Conservation (phyloP, 169 alveolate species). For the Eimeria falciformis region DNA sequence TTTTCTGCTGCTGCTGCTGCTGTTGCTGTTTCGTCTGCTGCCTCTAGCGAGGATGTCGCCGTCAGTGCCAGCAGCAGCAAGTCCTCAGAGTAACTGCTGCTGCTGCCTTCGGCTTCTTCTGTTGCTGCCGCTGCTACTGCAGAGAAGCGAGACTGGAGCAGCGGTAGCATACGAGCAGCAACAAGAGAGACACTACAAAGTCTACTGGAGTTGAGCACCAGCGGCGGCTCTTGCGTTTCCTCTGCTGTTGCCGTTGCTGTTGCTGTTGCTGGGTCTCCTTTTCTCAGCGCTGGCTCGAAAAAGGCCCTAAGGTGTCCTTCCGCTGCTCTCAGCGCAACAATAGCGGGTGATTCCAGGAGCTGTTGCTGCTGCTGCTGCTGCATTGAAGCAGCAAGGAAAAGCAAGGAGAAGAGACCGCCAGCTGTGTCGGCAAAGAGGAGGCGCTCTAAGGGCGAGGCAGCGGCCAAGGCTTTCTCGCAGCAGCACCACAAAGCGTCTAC, state of each 20-base stretch:
- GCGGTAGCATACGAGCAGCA: slow-evolving; percentile 49
- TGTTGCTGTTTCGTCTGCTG: slow-evolving; percentile 4
- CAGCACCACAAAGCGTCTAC: slow-evolving; percentile 65
- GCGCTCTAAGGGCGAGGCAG: slow-evolving; percentile 49
- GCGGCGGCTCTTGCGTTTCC: slow-evolving; percentile 5
- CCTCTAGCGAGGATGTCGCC: slow-evolving; percentile 34
- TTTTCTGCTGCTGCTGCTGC: not conserved
- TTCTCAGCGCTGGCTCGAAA: not conserved
- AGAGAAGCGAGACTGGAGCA: slow-evolving; percentile 1
- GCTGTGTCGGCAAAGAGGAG: slow-evolving; percentile 54
- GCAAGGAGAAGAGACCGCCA: slow-evolving; percentile 14
- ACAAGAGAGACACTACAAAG: slow-evolving; percentile 53
- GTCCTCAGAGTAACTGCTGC: slow-evolving; percentile 14
- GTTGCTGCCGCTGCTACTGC: slow-evolving; percentile 11
- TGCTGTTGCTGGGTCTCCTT: not conserved
- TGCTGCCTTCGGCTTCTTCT: not conserved
- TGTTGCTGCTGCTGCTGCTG: slow-evolving; percentile 46
- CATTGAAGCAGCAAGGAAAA: not conserved
- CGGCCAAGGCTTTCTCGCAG: slow-evolving; percentile 62
- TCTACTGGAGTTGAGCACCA: slow-evolving; percentile 8
- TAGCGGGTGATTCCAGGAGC: not conserved
- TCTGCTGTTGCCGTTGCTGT: not conserved
- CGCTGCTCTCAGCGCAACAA: not conserved
- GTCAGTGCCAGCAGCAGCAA: slow-evolving; percentile 31
- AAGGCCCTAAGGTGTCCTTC: slow-evolving; percentile 22